A percentile compares a stretch with the other conserved stretches of the same genome.
Conservation (phyloP, 441 rosid species). For the Eutrema salsugineum region DNA sequence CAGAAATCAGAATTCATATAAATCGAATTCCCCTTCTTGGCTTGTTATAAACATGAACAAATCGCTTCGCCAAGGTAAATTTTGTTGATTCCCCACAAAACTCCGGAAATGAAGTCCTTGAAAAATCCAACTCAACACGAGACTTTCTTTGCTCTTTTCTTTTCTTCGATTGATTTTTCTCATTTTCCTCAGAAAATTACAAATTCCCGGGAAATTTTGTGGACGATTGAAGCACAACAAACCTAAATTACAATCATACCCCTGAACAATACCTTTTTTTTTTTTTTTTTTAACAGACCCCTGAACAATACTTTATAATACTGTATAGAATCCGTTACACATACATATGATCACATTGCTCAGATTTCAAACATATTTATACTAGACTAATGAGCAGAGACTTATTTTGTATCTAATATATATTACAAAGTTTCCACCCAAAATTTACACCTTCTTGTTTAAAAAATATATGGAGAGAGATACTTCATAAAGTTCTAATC, state of each 20-base stretch:
- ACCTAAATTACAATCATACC: background rate
- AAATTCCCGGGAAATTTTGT: conserved; percentile 26
- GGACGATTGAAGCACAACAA: conserved; percentile 8
- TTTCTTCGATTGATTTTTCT: background rate
- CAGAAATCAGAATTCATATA: conserved; percentile 25
- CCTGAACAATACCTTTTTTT: background rate
- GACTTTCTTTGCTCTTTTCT: background rate
- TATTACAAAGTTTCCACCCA: conserved; percentile 24
- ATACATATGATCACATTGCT: background rate
- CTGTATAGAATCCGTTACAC: background rate
- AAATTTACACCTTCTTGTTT: conserved; percentile 18
- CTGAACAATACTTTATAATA: background rate
- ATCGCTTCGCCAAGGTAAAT: background rate
- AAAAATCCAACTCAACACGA: background rate
- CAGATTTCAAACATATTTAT: background rate
- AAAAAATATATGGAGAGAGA: background rate
- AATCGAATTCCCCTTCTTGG: background rate
- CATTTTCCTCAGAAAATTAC: conserved; percentile 12
- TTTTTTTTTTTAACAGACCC: background rate
- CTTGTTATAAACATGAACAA: background rate
- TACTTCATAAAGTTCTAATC: background rate
- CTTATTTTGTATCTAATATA: conserved; percentile 17
- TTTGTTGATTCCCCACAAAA: background rate
- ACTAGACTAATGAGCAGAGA: background rate
- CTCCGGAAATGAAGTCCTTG: background rate